A percentile compares a stretch with the other conserved stretches of the same genome.
phyloP scores from a whole-genome alignment of 1,284 basidiomycete species.

The Thecaphora frezii region DNA sequence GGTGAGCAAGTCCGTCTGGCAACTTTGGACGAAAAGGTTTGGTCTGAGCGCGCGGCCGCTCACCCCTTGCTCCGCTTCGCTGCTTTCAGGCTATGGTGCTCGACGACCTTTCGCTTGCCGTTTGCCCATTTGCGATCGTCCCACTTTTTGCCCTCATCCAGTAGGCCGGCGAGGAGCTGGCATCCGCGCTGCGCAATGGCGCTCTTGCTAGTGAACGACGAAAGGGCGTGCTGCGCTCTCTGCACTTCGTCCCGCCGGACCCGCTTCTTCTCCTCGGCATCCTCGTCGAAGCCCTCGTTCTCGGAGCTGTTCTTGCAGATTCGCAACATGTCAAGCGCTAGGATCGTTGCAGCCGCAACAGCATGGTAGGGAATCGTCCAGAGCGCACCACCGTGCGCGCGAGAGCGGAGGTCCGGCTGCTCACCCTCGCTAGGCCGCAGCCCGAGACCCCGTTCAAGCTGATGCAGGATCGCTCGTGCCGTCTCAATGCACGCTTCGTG shows the following conservation, averaged over 20 bases:
- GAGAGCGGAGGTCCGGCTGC: conserved; percentile 29
- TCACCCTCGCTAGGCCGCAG: conserved; percentile 12
- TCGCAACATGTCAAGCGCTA: conserved; percentile 33
- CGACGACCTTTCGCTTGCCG: conserved; percentile 22
- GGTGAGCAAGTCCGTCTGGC: too few relatives aligned
- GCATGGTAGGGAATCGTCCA: conserved; percentile 44
- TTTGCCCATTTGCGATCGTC: conserved; percentile 10
- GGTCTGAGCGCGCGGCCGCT: too few relatives aligned
- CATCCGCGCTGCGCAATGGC: conserved; percentile 36
- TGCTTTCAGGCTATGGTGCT: too few relatives aligned
- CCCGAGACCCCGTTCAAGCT: conserved; percentile 28
- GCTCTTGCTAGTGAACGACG: conserved; percentile 24
- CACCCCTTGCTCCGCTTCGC: too few relatives aligned
- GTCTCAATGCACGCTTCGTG: conserved; percentile 33
- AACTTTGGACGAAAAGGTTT: too few relatives aligned
- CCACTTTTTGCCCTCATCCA: conserved; percentile 22
- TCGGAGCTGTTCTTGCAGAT: not conserved
- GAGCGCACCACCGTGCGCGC: conserved; percentile 32
- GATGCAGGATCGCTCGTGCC: conserved; percentile 30
- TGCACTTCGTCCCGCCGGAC: conserved; percentile 26
- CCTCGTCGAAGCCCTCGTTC: not conserved
- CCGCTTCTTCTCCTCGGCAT: not conserved
- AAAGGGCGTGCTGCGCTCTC: conserved; percentile 23
- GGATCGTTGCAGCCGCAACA: conserved; percentile 33
- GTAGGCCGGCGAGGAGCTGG: conserved; percentile 24